phyloP scores from a whole-genome alignment of 176 grass and related monocot species.

The Areca catechu region DNA sequence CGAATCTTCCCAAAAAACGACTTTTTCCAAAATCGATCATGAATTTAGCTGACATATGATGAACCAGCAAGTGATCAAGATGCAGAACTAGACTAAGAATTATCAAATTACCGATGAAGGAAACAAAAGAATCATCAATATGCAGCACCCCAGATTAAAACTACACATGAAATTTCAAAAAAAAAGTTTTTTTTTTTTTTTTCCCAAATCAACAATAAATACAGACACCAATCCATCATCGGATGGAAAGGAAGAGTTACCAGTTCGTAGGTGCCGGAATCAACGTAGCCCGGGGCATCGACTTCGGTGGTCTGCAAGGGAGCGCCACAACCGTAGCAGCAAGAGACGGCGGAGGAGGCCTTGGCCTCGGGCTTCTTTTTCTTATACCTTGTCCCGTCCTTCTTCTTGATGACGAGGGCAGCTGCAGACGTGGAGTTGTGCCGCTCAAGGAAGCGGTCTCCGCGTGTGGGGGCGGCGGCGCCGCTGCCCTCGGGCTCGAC shows the following conservation, averaged over 20 bases:
- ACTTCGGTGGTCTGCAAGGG: conserved; percentile 66
- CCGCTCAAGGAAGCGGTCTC: conserved; percentile 52
- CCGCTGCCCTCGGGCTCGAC: conserved; percentile 27
- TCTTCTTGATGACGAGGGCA: conserved; percentile 17
- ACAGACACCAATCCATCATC: no score
- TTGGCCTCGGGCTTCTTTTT: conserved; percentile 31
- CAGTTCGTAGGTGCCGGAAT: conserved; percentile 55
- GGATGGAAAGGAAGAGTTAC: conserved; percentile 15
- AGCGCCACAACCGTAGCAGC: conserved; percentile 90
- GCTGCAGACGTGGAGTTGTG: conserved; percentile 38
- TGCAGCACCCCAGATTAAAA: not conserved
- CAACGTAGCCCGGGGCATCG: conserved; percentile 63
- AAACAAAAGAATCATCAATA: not conserved
- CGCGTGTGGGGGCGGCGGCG: conserved; percentile 41
- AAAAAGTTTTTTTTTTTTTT: no score
- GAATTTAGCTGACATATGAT: no score
- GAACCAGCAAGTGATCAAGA: no score
- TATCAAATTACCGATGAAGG: no score
- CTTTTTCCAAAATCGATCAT: no score
- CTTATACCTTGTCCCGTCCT: conserved; percentile 27
- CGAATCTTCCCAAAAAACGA: no score
- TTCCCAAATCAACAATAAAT: no score
- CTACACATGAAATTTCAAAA: not conserved
- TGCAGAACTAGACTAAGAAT: no score
- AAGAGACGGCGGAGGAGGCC: conserved; percentile 33